Conservation (phyloP, 1,139 yeast genomes). For the Suhomyces bolitotheri region DNA sequence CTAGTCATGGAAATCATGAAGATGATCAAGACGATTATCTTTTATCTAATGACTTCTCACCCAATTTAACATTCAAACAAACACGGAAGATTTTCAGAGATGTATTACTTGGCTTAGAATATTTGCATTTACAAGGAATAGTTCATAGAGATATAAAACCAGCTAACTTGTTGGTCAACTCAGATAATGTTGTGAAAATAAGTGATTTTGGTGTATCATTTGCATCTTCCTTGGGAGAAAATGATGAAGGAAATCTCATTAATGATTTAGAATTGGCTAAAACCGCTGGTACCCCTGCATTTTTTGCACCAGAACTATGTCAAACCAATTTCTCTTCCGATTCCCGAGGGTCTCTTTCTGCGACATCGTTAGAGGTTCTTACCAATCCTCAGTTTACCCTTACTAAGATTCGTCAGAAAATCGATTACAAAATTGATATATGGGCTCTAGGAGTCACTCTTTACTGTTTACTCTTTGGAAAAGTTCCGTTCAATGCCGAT, state of each 20-base stretch:
- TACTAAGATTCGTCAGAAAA: slow-evolving; percentile 40
- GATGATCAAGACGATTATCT: slow-evolving; percentile 34
- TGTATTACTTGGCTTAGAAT: slow-evolving; percentile 86
- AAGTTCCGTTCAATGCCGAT: slow-evolving; percentile 87
- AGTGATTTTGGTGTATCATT: slow-evolving; percentile 97
- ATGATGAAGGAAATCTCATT: slow-evolving; percentile 42
- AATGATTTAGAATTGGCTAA: slow-evolving; percentile 84
- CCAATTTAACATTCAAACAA: slow-evolving; percentile 64
- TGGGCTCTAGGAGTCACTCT: slow-evolving; percentile 98
- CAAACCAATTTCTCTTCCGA: slow-evolving; percentile 40
- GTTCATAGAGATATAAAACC: slow-evolving; percentile 98
- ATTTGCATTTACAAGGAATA: slow-evolving; percentile 88
- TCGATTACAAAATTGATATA: slow-evolving; percentile 79
- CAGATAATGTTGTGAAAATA: slow-evolving; percentile 78
- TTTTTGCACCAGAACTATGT: slow-evolving; percentile 77
- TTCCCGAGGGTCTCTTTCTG: slow-evolving; percentile 18
- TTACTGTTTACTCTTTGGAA: slow-evolving; percentile 84
- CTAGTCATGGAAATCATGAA: slow-evolving; percentile 7
- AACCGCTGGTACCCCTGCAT: slow-evolving; percentile 91
- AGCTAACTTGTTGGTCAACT: slow-evolving; percentile 78
- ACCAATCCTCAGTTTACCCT: slow-evolving; percentile 22
- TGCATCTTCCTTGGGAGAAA: slow-evolving; percentile 62
- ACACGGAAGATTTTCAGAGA: slow-evolving; percentile 78
- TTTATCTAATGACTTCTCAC: slow-evolving; percentile 47
- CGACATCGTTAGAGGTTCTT: slow-evolving; percentile 26